Base-by-base conservation (phyloP, 306 rosid species). In the Vigna unguiculata region DNA sequence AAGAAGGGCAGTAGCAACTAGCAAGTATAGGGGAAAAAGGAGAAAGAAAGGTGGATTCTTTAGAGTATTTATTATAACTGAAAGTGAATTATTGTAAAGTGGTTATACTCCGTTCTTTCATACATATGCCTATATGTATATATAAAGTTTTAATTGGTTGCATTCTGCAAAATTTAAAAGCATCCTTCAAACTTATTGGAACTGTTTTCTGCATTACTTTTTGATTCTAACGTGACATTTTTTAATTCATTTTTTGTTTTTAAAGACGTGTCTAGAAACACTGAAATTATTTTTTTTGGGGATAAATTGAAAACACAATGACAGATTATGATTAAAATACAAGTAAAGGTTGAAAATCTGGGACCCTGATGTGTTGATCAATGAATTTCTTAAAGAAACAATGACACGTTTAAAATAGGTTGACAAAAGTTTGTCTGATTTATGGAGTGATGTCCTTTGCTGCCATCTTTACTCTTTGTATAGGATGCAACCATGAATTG, bases 71-170 rank as follows among this genome's bases (percentile, higher is more conserved):
- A 53, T 59, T 48, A 53, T 78, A 13, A 76, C 66, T 59, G 70
- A 69, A 79, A 75, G 57, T 57, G 71, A 66, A 64, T 72, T 65
- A 74, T 77, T 84, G 81, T 84, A 70, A 73, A 76, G 68, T 70
- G 66, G 57, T 68, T 69, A 74, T 79, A 52, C 47, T 69, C 30
- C 21, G 43, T 57, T 28, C 25, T 14, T 55, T n/a, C 40, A 32
- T 61, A 22, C 48, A 13, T 34, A 16, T 62, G 25, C n/a, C 3
- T 7, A 34, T 32, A 4, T 36, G 10, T 9, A 62, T 62, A 19
- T 11, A 21, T 66, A 21, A 11, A 21, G 13, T 21, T 20, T 19
- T 16, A 16, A 16, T 59, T 59, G 21, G 71, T 41, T 41, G 52
- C 34, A 65, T 38, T 30, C 10, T 72, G 7, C 36, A 24, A 40